Conservation (phyloP, 2,329 filamentous ascomycete genomes). For the Penicillium sp. region DNA sequence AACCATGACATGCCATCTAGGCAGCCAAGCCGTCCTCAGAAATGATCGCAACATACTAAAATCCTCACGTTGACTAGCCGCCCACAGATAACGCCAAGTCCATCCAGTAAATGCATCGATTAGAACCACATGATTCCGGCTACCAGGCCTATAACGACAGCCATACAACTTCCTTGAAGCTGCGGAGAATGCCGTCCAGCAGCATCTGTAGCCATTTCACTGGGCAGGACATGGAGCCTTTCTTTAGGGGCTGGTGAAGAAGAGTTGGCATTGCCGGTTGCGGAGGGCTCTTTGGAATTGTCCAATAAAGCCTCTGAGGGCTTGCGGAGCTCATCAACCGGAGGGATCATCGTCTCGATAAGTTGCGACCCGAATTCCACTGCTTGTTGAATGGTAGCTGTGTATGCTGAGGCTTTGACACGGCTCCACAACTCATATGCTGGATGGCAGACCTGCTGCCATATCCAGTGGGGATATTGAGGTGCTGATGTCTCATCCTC, state of each 20-base stretch:
- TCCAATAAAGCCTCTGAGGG: not conserved
- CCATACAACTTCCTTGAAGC: conserved; percentile 35
- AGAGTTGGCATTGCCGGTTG: conserved; percentile 1
- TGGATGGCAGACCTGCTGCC: conserved; percentile 32
- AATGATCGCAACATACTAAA: no score
- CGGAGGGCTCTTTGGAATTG: no score
- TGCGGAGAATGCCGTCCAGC: conserved; percentile 25
- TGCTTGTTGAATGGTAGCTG: conserved; percentile 2
- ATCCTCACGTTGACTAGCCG: no score
- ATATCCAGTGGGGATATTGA: conserved; percentile 8
- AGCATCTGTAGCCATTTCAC: conserved; percentile 22
- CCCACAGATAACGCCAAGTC: conserved; percentile 1
- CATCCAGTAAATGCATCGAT: not conserved
- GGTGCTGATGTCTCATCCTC: no score
- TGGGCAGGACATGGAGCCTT: conserved; percentile 10
- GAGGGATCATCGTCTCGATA: no score
- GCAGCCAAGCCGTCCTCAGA: no score
- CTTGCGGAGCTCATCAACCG: not conserved
- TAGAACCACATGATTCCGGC: conserved; percentile 38
- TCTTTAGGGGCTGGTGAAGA: not conserved
- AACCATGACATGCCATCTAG: no score
- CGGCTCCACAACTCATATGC: conserved; percentile 13
- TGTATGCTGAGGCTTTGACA: conserved; percentile 1
- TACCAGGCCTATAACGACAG: conserved; percentile 34
- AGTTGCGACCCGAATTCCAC: conserved; percentile 2